Base-by-base conservation (phyloP, 768 basidiomycete species). In the Ramaria rubella region DNA sequence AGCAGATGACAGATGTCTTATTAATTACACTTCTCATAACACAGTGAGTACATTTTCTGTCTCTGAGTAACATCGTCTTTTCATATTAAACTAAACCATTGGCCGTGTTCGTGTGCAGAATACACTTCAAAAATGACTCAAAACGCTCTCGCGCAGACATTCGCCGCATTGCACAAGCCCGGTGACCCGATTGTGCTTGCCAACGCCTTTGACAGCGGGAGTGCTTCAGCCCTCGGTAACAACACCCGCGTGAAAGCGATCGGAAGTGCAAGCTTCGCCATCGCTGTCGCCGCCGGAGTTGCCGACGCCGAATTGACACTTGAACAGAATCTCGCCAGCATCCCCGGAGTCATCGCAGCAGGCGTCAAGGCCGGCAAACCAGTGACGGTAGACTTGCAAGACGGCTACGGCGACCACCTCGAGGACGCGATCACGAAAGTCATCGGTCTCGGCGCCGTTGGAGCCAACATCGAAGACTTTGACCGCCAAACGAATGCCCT, bases 361-460 rank as follows among this genome's bases (percentile, higher is more conserved):
- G n/a, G n/a, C n/a, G n/a, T n/a, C n/a, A n/a, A n/a, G n/a, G n/a
- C n/a, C n/a, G n/a, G n/a, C n/a, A n/a, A 59, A 33, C 59, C 59
- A 3, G 46, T 60, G 5, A 51, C 59, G 45, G 48, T 58, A n/a
- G 59, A 60, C 59, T 21, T 60, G 29, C 59, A 58, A 33, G 59
- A 58, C 17, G 57, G 59, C 24, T 60, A 60, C 38, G 59, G 56
- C 14, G 57, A 51, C 19, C 33, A 44, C 9, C 38, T 60, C 21
- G 57, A 8, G 23, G 5, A 40, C 5, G 49, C 50, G 19, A 43
- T 60, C 15, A 36, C 44, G n/a, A 44, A n/a, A 9, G 33, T 58
- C n/a, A 50, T 60, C 46, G 46, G 54, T 19, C 57, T 60, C 27
- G 59, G 59, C 55, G 55, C 55, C 2, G 59, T 60, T 42, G 59